Evolutionary conservation across 768 basidiomycete species (phyloP), one percentile per base, ranked within the genome.

Genomic region (Phylloporus arenicola): DNA sequence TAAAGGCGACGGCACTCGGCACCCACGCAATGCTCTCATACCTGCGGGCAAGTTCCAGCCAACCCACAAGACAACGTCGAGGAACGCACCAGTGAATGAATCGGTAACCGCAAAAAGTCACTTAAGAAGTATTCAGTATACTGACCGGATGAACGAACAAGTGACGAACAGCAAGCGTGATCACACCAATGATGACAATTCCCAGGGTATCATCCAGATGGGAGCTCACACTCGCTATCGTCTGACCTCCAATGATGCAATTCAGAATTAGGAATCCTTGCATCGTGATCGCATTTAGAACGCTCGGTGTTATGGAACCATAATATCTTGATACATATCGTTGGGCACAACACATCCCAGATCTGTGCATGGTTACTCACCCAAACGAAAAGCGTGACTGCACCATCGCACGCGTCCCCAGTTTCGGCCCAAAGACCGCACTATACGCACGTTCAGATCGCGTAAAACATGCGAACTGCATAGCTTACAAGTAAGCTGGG

Each of bases 1-100:
- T 63, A 63, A 83, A 90, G 7, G 81, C 76, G 43, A 92, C 64
- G 14, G 86, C 61, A 20, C 84, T 77, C 0, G 90, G 90, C n/a
- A 91, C 69, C 88, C 89, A 91, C 0, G 82, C 78, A 6, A 86
- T 47, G 11, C 79, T 75, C 62, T 89, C 89, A 57, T 86, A 92
- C 84, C 86, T 73, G 71, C 44, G 17, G 10, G 10, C 45, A 42
- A 45, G 38, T 11, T 45, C 45, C n/a, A 48, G 35, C 22, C 20
- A 24, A n/a, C 17, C 39, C 17, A 16, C 31, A 6, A 24, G 3
- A 17, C 39, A 24, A 37, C 7, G 2, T 11, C n/a, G 30, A n/a
- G 9, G 34, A 30, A 57, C 68, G 27, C 51, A 79, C 81, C 76
- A 73, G 52, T 79, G 71, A 72, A 91, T 54, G 69, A 88, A 59